These are phyloP conservation scores for Solanum etuberosum DNA, from an alignment of 257 asterid species.

Conservation along the genomic window DNA sequence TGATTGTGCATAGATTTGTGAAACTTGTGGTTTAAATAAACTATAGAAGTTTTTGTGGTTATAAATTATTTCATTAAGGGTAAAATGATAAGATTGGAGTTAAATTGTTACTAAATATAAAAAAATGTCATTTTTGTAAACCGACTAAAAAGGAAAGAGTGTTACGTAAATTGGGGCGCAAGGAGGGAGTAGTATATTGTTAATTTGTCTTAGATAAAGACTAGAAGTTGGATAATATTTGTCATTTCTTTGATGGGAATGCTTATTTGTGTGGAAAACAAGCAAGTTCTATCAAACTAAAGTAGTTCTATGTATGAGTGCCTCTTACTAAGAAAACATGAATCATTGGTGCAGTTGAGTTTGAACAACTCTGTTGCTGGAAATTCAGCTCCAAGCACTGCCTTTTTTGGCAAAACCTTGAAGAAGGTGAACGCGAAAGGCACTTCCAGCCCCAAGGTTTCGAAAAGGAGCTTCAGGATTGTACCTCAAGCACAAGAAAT, in stretches of 20 bases:
- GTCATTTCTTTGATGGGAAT: not conserved
- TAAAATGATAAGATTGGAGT: not conserved
- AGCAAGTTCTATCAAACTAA: not conserved
- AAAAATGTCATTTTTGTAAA: no score
- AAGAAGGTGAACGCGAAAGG: conserved; percentile 28
- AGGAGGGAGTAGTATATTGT: not conserved
- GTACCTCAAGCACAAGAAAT: conserved; percentile 18
- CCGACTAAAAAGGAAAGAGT: not conserved
- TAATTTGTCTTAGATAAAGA: not conserved
- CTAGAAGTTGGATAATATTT: not conserved
- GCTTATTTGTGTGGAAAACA: not conserved
- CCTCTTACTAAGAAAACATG: not conserved
- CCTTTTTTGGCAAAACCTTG: conserved; percentile 41
- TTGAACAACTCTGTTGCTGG: conserved; percentile 33
- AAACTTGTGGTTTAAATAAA: no score
- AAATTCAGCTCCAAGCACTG: conserved; percentile 27
- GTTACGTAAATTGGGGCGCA: not conserved
- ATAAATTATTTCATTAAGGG: no score
- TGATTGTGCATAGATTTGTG: not conserved
- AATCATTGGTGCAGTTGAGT: conserved; percentile 31
- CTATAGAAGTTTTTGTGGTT: no score
- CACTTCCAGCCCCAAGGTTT: conserved; percentile 11
- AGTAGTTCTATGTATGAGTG: no score
- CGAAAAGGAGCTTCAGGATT: conserved; percentile 31
- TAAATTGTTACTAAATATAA: no score